Evolutionary conservation across 257 asterid genomes (phyloP).

Genomic region (Buddleja alternifolia): DNA sequence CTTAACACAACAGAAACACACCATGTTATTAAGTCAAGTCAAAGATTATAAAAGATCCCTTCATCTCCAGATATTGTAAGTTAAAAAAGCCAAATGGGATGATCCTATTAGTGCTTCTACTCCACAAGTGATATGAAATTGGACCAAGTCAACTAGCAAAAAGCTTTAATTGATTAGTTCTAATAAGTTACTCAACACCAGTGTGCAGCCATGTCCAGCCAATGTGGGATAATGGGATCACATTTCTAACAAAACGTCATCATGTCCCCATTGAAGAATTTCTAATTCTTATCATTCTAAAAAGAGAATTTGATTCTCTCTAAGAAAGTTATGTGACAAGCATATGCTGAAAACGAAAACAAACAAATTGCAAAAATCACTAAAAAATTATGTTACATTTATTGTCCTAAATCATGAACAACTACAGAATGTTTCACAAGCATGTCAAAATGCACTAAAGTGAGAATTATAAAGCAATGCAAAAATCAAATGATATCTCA

Average conservation of each 20-base stretch:
- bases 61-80: conserved; percentile 4
- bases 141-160: conserved; percentile 10
- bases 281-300: background rate
- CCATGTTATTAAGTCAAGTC: conserved; percentile 7
- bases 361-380: background rate
- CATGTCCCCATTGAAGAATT: background rate
- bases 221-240: conserved; percentile 7
- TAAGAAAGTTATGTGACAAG: conserved; percentile 3
- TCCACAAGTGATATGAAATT: conserved; percentile 4
- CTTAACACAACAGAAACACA: conserved; percentile 4
- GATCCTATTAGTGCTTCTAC: conserved; percentile 7
- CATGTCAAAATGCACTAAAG: conserved; percentile 6
- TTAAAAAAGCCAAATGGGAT: no score
- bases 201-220: conserved; percentile 12
- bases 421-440: conserved; percentile 9
- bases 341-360: background rate
- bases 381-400: background rate
- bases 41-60: conserved; percentile 15
- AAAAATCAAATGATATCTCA: conserved; percentile 17
- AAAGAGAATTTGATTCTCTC: conserved; percentile 11
- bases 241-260: background rate
- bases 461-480: conserved; percentile 9
- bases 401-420: background rate
- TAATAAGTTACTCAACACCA: conserved; percentile 20
- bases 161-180: background rate